Evolutionary conservation across 495 filamentous ascomycete genomes (phyloP), one percentile per base, ranked within the genome.

Genomic region (Penicillium cataractarum): DNA sequence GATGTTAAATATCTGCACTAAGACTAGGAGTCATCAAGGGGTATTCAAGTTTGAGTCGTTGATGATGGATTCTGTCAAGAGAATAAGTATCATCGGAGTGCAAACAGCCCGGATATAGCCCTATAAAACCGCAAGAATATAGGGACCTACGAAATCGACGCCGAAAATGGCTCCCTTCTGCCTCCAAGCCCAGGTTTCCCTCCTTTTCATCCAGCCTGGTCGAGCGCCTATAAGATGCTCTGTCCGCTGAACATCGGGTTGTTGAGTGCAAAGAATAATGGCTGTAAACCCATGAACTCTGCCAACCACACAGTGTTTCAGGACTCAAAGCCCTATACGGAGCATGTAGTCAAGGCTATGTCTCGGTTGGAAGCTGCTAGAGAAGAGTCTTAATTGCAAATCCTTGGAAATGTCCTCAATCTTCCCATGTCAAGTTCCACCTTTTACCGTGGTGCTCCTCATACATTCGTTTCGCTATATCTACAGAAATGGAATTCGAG

Each of bases 271-370:
- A 31, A 7, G 29, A 31, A 31, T 31, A 31, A 31, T 7, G 29
- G 3, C 29, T 31, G 29, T 31, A 7, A 3, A 3, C 29, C 29
- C 7, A 31, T 31, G 29, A 31, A 51, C 19, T 44, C 7, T 44
- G 15, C 6, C 19, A 8, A 44, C 15, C 19, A 21, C 15, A 44
- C 8, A 44, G 15, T 17, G 52, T 35, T 55, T 55, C 10, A n/a
- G 29, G 31, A 37, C 52, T 55, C 52, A 12, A 55, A 55, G 29
- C 31, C 52, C 31, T 55, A 39, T 7, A 55, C 52, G 22, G 52
- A 55, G 27, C 33, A 55, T 37, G 52, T 0, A 55, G 52, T 1
- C 31, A 33, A 55, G 52, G 13, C 22, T 39, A 21, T 37, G 19
- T 31, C 32, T 6, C 52, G 10, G 52, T 24, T 55, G 17, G 31